Base-by-base conservation (phyloP, 805 yeast species). In the Ogataea pignaliae region DNA sequence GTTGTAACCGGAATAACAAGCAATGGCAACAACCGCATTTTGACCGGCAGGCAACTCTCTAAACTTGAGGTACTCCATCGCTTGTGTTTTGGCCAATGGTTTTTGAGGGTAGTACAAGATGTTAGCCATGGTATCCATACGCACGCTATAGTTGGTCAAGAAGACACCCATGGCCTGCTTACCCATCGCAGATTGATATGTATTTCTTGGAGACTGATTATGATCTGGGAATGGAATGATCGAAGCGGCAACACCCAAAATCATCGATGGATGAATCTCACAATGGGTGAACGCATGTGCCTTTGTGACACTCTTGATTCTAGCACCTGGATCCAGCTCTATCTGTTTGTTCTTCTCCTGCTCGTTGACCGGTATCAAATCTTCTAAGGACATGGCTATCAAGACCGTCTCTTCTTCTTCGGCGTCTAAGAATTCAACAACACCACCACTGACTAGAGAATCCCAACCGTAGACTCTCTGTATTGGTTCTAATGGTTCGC, bases 111-210 rank as follows among this genome's bases (percentile, higher is more conserved):
- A 93, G 64, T 93, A 93, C 55, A 93, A 75, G 57, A 93, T 91
- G 63, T 93, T 93, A 10, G 99, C 97, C 99, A 93, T 93, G 1
- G 99, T 93, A 68, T 93, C 99, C 99, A 93, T 93, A 71, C 99
- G 87, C 42, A 91, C 96, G 46, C 84, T 79, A 66, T 91, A 93
- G 63, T 93, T 93, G 4, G 99, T 93, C 59, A 91, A 76, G 67
- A 87, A 91, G 10, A 93, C 98, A 64, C 99, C 99, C 99, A 93
- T 93, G 45, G 99, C 99, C 72, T 93, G 99, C 69, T 93, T 93
- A 81, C 99, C 99, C 99, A 93, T 93, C 52, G 99, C 99, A 64
- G 97, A 90, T 73, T 93, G 99, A 69, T 93, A 93, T 3, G 99
- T 93, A 64, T 93, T 93, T 82, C 99, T 91, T 48, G 99, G 99